Conservation (phyloP, 2,329 filamentous ascomycete genomes). For the Botrytis paeoniae region DNA sequence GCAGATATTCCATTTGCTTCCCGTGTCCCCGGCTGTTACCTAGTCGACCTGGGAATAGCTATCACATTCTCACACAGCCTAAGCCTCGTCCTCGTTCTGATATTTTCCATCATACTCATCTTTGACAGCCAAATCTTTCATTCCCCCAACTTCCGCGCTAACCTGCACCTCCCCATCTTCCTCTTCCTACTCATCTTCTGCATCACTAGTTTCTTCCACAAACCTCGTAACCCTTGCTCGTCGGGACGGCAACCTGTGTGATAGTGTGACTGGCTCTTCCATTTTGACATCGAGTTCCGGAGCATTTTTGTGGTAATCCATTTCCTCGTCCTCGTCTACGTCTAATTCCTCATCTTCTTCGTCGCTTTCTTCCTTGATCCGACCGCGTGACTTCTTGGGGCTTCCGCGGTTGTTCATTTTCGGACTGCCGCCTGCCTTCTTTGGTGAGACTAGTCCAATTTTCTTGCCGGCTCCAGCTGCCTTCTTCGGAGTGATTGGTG, state of each 20-base stretch:
- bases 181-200: background rate
- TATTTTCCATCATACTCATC: background rate
- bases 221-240: background rate
- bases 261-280: background rate
- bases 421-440: background rate
- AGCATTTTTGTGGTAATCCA: background rate
- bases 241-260: conserved; percentile 1
- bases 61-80: background rate
- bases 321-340: background rate
- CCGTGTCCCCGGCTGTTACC: background rate
- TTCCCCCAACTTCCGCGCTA: background rate
- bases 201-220: conserved; percentile 7
- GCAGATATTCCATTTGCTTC: background rate
- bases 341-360: background rate
- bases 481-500: background rate
- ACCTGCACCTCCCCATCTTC: background rate
- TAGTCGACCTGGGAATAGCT: background rate
- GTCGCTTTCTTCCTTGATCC: background rate
- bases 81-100: background rate
- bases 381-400: background rate
- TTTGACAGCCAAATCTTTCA: background rate
- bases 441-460: background rate
- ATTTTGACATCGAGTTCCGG: background rate
- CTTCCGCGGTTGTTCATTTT: background rate
- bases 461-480: background rate